Evolutionary conservation across 768 basidiomycete genomes (phyloP).

Genomic region (Rubroboletus pulcherrimus): DNA sequence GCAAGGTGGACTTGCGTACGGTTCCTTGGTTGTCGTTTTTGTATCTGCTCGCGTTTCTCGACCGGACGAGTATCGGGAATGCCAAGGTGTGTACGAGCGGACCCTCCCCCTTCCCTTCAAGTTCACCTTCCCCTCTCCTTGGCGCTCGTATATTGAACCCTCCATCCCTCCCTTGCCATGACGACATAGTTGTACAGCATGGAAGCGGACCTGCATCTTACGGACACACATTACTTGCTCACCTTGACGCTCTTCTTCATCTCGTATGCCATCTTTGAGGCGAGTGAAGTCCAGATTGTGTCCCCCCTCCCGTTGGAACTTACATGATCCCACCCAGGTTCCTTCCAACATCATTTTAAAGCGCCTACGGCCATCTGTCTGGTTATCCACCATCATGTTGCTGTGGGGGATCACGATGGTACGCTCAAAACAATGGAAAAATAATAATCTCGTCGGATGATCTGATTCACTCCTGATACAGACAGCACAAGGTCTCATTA

Average conservation of each 20-base stretch:
- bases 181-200: slow-evolving; percentile 56
- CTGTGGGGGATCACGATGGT: slow-evolving; percentile 78
- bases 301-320: background rate
- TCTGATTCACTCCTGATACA: slow-evolving; percentile 27
- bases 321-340: slow-evolving; percentile 33
- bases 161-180: background rate
- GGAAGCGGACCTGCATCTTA: slow-evolving; percentile 53
- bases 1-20: slow-evolving; percentile 66
- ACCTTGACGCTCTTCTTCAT: slow-evolving; percentile 59
- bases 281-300: slow-evolving; percentile 12
- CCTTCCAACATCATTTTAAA: slow-evolving; percentile 74
- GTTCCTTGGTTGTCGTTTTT: slow-evolving; percentile 72
- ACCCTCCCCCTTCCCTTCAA: background rate
- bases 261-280: slow-evolving; percentile 71
- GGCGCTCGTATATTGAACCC: background rate
- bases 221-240: slow-evolving; percentile 62
- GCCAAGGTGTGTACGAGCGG: slow-evolving; percentile 12
- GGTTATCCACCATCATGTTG: slow-evolving; percentile 72
- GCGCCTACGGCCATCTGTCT: slow-evolving; percentile 69
- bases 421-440: background rate
- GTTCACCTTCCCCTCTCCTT: no score
- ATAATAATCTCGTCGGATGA: background rate
- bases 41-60: slow-evolving; percentile 71
- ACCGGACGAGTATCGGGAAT: slow-evolving; percentile 54
- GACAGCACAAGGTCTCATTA: slow-evolving; percentile 71